Evolutionary conservation across 1,284 basidiomycete species (phyloP).

Genomic region (Cryptococcus jaspeensis): DNA sequence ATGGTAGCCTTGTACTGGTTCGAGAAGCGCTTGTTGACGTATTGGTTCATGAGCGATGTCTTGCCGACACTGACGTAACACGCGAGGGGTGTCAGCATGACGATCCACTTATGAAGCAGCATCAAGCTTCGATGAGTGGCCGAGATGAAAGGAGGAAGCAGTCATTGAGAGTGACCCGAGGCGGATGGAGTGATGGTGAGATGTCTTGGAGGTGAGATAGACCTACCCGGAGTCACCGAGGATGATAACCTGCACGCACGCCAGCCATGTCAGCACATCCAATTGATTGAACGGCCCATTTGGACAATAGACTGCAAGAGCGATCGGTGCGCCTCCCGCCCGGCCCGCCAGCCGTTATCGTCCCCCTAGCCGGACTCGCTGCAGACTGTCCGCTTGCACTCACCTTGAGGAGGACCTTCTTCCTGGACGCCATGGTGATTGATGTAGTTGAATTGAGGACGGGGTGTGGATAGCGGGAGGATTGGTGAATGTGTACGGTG

Average conservation of each 20-base stretch:
- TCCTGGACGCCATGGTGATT: conserved; percentile 56
- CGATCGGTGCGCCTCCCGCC: no score
- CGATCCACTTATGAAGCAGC: background rate
- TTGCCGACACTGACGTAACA: conserved; percentile 82
- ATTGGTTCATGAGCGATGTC: conserved; percentile 99
- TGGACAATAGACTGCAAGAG: no score
- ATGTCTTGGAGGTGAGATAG: background rate
- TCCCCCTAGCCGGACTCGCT: no score
- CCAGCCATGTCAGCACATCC: background rate
- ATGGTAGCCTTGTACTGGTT: conserved; percentile 99
- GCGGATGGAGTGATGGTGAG: background rate
- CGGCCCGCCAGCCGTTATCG: no score
- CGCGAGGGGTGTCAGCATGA: background rate
- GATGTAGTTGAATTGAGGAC: background rate
- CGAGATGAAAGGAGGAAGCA: background rate
- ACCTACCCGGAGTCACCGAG: conserved; percentile 94
- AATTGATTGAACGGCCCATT: background rate
- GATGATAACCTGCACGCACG: conserved; percentile 77
- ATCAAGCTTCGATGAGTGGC: background rate
- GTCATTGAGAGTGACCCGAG: background rate
- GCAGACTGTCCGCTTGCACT: conserved; percentile 12
- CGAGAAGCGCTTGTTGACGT: conserved; percentile 99
- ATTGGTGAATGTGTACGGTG: background rate
- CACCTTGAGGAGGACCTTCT: conserved; percentile 90
- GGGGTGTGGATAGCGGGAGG: background rate